phyloP scores from a whole-genome alignment of 805 yeast genomes.

The Yarrowia alimentaria region DNA sequence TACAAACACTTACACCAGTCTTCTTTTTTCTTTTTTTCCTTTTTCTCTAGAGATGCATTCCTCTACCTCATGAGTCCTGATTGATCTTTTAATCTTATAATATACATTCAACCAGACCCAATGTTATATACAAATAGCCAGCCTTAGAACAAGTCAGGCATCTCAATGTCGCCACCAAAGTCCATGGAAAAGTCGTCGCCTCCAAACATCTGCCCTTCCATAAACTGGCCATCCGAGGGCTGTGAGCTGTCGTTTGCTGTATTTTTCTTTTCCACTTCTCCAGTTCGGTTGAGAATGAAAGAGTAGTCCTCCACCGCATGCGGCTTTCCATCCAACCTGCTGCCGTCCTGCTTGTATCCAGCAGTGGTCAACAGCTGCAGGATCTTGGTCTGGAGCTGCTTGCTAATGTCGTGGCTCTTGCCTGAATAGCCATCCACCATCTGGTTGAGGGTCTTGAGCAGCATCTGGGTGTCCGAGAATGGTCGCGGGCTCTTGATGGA shows the following conservation, averaged over 20 bases:
- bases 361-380: slow-evolving; percentile 14
- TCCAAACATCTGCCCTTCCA: slow-evolving; percentile 16
- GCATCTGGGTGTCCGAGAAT: slow-evolving; percentile 19
- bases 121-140: no score
- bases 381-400: slow-evolving; percentile 8
- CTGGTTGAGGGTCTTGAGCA: slow-evolving; percentile 4
- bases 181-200: slow-evolving; percentile 25
- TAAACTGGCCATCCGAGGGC: slow-evolving; percentile 3
- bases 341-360: slow-evolving; percentile 14
- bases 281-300: slow-evolving; percentile 12
- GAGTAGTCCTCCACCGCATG: slow-evolving; percentile 16
- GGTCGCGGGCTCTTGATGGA: slow-evolving; percentile 8
- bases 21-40: no score
- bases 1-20: no score
- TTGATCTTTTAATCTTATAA: no score
- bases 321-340: slow-evolving; percentile 4
- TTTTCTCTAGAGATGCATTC: no score
- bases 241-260: neutral
- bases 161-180: slow-evolving; percentile 23
- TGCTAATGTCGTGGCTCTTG: slow-evolving; percentile 2
- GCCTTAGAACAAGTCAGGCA: slow-evolving; percentile 17
- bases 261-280: slow-evolving; percentile 12
- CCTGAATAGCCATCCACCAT: slow-evolving; percentile 8
- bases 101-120: no score
- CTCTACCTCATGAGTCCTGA: no score